Evolutionary conservation across 2,329 filamentous ascomycete species (phyloP).

Genomic region (Claviceps fusiformis): DNA sequence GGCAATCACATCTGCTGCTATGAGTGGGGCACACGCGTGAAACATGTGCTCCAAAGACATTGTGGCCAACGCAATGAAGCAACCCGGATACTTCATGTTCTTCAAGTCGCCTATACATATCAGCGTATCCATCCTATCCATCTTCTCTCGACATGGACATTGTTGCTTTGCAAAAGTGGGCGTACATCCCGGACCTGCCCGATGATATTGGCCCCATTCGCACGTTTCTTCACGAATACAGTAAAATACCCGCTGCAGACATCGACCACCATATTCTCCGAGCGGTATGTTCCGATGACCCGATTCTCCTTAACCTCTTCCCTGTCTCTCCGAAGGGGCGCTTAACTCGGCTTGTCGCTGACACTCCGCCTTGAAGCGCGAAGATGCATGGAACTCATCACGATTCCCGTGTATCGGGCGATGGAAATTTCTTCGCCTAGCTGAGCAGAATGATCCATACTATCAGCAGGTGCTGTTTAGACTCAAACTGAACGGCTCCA

Average conservation of each 20-base stretch:
- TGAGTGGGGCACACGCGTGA: not conserved
- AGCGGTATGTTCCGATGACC: constrained; percentile 12
- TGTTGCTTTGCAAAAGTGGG: constrained; percentile 21
- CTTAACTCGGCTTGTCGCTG: not conserved
- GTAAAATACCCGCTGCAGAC: constrained; percentile 21
- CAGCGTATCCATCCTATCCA: not conserved
- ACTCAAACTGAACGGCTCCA: constrained; percentile 23
- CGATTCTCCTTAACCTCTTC: not conserved
- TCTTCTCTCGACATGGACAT: constrained; percentile 19
- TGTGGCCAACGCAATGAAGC: not conserved
- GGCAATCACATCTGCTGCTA: not conserved
- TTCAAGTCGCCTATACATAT: not conserved
- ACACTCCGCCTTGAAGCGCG: constrained; percentile 20
- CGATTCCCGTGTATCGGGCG: constrained; percentile 33
- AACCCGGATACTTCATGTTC: not conserved
- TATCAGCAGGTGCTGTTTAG: constrained; percentile 30
- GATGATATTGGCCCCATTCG: constrained; percentile 22
- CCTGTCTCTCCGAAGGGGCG: not conserved
- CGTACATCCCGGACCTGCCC: constrained; percentile 23
- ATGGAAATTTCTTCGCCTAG: constrained; percentile 35
- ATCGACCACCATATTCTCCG: constrained; percentile 22
- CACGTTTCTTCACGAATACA: constrained; percentile 25
- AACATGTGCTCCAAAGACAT: not conserved
- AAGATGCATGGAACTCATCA: constrained; percentile 31
- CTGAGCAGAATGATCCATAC: constrained; percentile 25